These are phyloP conservation scores for Monilinia laxa DNA, from an alignment of 2,329 filamentous ascomycete genomes.

Conservation along the genomic window DNA sequence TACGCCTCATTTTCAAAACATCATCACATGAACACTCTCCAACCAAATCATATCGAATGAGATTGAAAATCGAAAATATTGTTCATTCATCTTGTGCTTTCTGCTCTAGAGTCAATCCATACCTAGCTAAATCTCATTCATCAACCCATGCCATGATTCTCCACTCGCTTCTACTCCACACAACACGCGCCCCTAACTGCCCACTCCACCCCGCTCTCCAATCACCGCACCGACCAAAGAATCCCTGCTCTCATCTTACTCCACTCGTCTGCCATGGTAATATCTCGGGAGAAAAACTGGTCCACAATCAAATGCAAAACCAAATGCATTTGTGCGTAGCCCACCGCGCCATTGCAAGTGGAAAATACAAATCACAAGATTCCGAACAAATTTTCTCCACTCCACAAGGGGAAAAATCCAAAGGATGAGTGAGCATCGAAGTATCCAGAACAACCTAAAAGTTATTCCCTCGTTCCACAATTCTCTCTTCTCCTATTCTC, in stretches of 20 bases:
- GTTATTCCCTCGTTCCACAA: slow-evolving; percentile 4
- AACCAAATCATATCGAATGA: background rate
- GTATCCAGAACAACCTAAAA: slow-evolving; percentile 17
- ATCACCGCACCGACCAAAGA: background rate
- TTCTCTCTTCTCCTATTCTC: background rate
- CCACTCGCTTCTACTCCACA: slow-evolving; percentile 1
- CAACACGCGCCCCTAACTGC: background rate
- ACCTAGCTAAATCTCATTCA: background rate
- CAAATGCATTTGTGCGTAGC: slow-evolving; percentile 12
- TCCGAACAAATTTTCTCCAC: background rate
- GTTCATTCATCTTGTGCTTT: background rate
- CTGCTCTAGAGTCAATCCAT: background rate
- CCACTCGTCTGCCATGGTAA: slow-evolving; percentile 3
- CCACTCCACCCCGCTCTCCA: slow-evolving; percentile 1
- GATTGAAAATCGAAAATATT: background rate
- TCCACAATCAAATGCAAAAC: slow-evolving; percentile 1
- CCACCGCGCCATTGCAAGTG: slow-evolving; percentile 6
- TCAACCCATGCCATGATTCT: background rate
- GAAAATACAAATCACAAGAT: slow-evolving; percentile 8
- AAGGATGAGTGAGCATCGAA: slow-evolving; percentile 3
- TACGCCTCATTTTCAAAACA: too few species aligned
- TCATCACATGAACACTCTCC: background rate
- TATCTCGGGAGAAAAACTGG: background rate
- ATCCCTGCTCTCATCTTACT: background rate
- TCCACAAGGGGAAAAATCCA: background rate